phyloP scores from a whole-genome alignment of 371 early-diverging fungal species.

The Basidiobolus meristosporus region DNA sequence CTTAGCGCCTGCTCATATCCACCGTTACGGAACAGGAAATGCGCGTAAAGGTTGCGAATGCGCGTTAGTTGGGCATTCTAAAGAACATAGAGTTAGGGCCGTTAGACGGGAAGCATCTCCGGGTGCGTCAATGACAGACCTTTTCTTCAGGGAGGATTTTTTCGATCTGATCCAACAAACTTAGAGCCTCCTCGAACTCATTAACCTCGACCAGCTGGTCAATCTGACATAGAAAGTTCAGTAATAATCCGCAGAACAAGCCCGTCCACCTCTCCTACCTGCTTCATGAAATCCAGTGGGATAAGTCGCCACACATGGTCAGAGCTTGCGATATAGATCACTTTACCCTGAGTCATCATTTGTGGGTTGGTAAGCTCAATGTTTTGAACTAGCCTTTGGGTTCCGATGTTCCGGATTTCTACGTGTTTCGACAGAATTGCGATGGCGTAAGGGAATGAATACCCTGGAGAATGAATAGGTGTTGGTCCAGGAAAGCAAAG shows the following conservation, averaged over 20 bases:
- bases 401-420: conserved; percentile 71
- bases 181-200: conserved; percentile 70
- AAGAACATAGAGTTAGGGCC: neutral
- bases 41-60: conserved; percentile 67
- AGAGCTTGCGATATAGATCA: conserved; percentile 57
- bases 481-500: neutral
- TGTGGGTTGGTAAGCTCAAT: conserved; percentile 40
- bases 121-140: conserved; percentile 8
- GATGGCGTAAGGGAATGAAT: conserved; percentile 52
- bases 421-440: conserved; percentile 46
- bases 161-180: conserved; percentile 71
- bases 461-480: conserved; percentile 13
- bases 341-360: conserved; percentile 40
- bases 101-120: neutral
- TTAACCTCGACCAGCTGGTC: conserved; percentile 57
- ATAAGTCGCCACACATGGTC: conserved; percentile 71
- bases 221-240: conserved; percentile 17
- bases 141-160: conserved; percentile 66
- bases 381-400: conserved; percentile 62
- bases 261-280: conserved; percentile 21
- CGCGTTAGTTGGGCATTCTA: conserved; percentile 24
- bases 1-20: conserved; percentile 62
- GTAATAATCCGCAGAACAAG: neutral
- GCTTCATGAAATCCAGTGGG: conserved; percentile 71
- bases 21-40: conserved; percentile 53